Conservation (phyloP, 2,329 filamentous ascomycete genomes). For the Xylariaceae sp. region DNA sequence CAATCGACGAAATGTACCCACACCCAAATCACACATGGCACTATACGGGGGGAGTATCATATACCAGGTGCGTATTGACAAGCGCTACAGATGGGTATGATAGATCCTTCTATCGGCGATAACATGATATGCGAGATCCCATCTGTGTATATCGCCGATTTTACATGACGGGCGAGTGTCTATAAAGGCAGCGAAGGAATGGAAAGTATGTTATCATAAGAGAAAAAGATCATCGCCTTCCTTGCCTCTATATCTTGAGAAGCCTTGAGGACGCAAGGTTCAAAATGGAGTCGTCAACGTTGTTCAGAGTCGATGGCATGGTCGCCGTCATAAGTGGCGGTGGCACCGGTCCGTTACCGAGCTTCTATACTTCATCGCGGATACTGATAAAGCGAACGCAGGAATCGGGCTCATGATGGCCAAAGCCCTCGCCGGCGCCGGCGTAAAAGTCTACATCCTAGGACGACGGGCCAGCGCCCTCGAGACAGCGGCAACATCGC, state of each 20-base stretch:
- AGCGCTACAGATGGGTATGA: no score
- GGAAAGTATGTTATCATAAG: background rate
- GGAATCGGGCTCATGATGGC: conserved; percentile 27
- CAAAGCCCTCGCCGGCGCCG: conserved; percentile 48
- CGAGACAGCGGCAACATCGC: conserved; percentile 18
- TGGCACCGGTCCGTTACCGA: conserved; percentile 19
- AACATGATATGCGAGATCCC: background rate
- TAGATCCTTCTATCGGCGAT: conserved; percentile 15
- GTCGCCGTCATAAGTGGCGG: conserved; percentile 31
- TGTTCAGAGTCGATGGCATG: conserved; percentile 31
- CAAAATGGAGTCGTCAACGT: conserved; percentile 17
- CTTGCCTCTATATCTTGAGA: background rate
- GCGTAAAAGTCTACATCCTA: conserved; percentile 58
- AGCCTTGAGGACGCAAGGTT: background rate
- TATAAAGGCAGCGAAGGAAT: conserved; percentile 1
- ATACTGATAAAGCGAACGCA: background rate
- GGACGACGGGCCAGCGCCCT: conserved; percentile 50
- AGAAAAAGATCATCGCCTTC: background rate
- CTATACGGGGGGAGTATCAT: no score
- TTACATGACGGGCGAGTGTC: background rate
- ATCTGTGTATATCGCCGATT: conserved; percentile 3
- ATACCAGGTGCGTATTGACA: no score
- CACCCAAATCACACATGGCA: no score
- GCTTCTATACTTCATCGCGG: background rate
- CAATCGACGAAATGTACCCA: no score